Evolutionary conservation across 352 stramenopile genomes (phyloP).

Genomic region (Globisporangium carolinianum): DNA sequence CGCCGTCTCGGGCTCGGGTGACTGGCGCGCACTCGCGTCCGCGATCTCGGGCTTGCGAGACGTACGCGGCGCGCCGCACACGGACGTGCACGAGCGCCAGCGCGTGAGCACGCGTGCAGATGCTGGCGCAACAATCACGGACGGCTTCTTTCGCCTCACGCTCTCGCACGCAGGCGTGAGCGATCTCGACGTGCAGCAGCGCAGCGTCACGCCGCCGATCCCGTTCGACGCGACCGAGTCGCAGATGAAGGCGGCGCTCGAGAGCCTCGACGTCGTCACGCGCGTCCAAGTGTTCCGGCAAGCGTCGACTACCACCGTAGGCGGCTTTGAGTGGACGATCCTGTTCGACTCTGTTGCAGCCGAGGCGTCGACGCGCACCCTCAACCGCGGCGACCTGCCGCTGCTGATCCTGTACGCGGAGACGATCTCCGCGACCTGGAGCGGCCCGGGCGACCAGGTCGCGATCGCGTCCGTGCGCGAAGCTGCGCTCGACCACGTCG

Average conservation of each 20-base stretch:
- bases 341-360: conserved; percentile 31
- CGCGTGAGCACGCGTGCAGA: conserved; percentile 46
- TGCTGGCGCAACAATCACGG: conserved; percentile 28
- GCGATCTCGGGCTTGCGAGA: conserved; percentile 24
- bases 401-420: conserved; percentile 47
- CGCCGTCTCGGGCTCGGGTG: conserved; percentile 28
- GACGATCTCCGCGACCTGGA: conserved; percentile 42
- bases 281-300: conserved; percentile 48
- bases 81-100: conserved; percentile 37
- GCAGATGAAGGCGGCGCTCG: conserved; percentile 58
- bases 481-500: conserved; percentile 12
- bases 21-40: conserved; percentile 28
- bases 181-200: conserved; percentile 28
- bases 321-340: conserved; percentile 46
- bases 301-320: conserved; percentile 7
- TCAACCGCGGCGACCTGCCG: conserved; percentile 29
- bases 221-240: conserved; percentile 60
- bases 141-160: conserved; percentile 49
- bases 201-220: conserved; percentile 47
- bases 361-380: background rate
- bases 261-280: conserved; percentile 61
- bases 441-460: conserved; percentile 39
- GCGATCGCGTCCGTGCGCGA: conserved; percentile 33
- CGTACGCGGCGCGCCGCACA: background rate
- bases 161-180: conserved; percentile 34